Evolutionary conservation across 441 rosid genomes (phyloP), one percentile per base, ranked within the genome.

Genomic region (Kokia cookei): DNA sequence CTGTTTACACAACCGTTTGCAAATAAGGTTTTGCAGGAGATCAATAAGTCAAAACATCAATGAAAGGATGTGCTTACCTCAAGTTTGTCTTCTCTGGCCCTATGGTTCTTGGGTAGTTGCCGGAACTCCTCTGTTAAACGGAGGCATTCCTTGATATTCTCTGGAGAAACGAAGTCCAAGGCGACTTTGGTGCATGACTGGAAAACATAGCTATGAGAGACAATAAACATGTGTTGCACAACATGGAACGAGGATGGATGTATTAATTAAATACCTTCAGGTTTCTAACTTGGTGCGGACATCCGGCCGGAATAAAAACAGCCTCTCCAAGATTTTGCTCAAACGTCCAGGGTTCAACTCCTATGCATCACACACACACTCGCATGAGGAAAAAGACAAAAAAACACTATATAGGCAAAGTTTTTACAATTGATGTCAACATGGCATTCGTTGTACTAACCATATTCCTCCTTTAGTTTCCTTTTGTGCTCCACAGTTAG

Each of bases 251-350:
- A 58, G 47, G 15, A 40, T 37, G 45, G 43, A 35, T 51, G 55
- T 57, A 27, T 47, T 50, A 47, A 37, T 63, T 48, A 58, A 40
- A 66, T 78, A 92, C 99, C 97, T 85, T 92, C 51, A 93, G 91
- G 78, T 95, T 95, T 67, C 98, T 84, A 48, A 93, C 99, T 88
- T 95, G 99, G 79, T 95, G 98, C 1, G 98, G 97, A 78, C 99
- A 95, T 57, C 99, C 98, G 0, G 97, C 96, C 0, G 99, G 99
- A 71, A 95, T 95, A 71, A 93, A 93, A 45, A 95, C 95, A 13
- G 97, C 99, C 72, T 91, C 97, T 29, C 99, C 98, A 14, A 89
- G 79, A 47, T 72, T 79, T 72, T 93, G 99, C 57, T 84, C 90
- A 72, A 96, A 96, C 24, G 97, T 92, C 99, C 99, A 93, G 7